These are phyloP conservation scores for Pseudocercospora fijiensis DNA, from an alignment of 2,329 filamentous ascomycete species.

Conservation along the genomic window DNA sequence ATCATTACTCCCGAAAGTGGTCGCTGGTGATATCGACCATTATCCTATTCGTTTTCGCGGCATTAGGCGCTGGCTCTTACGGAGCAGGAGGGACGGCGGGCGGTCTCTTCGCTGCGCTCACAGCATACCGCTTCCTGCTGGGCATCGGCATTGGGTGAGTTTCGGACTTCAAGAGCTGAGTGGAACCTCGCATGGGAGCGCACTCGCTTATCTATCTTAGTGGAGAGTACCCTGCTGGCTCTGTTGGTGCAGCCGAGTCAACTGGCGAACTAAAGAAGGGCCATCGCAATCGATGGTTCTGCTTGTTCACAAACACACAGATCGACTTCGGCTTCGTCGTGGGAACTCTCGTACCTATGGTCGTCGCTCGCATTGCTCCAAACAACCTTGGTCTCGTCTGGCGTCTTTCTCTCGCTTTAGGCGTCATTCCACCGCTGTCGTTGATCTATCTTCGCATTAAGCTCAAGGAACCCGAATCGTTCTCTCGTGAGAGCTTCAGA, in stretches of 20 bases:
- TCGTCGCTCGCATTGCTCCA: constrained; percentile 45
- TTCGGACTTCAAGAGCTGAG: neutral
- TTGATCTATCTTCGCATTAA: constrained; percentile 70
- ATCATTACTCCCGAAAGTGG: constrained; percentile 82
- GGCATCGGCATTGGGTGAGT: constrained; percentile 47
- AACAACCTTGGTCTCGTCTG: constrained; percentile 72
- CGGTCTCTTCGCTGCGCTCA: constrained; percentile 74
- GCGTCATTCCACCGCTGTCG: constrained; percentile 71
- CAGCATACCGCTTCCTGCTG: constrained; percentile 81
- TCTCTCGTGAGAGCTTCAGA: constrained; percentile 67
- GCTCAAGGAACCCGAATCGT: constrained; percentile 77
- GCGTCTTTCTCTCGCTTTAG: constrained; percentile 77
- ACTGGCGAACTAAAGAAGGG: constrained; percentile 78
- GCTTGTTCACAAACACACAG: constrained; percentile 79
- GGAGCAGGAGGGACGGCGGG: constrained; percentile 64
- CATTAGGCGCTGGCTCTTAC: constrained; percentile 74
- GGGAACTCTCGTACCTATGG: constrained; percentile 72
- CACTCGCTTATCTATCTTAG: constrained; percentile 29
- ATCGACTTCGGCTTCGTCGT: constrained; percentile 84
- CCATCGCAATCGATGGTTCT: constrained; percentile 75
- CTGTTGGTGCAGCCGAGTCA: constrained; percentile 78
- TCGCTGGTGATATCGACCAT: constrained; percentile 77
- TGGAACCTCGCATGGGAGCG: neutral
- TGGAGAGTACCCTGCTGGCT: constrained; percentile 77
- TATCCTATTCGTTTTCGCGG: constrained; percentile 82